Conservation (phyloP, 768 basidiomycete species). For the Termitomyces sp. region DNA sequence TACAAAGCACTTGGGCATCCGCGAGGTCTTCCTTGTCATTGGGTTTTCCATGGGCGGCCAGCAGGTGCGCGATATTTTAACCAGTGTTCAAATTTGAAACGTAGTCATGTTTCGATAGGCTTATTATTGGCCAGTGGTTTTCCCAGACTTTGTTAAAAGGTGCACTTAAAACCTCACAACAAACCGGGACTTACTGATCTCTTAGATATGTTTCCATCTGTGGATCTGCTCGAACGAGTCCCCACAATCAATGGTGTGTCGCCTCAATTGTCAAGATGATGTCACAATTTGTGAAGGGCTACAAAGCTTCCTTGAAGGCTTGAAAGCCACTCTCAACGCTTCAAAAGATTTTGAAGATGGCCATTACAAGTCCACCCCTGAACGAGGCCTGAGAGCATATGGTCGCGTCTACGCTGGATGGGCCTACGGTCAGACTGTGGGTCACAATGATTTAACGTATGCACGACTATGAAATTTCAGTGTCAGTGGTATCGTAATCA, state of each 20-base stretch:
- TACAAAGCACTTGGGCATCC: constrained; percentile 37
- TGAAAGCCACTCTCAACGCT: constrained; percentile 45
- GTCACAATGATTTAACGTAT: constrained; percentile 7
- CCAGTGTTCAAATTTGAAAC: not conserved
- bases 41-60: constrained; percentile 62
- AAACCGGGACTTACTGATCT: not conserved
- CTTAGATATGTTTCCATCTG: constrained; percentile 47
- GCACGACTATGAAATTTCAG: not conserved
- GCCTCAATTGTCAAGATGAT: not conserved
- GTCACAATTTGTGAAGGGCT: not conserved
- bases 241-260: constrained; percentile 46
- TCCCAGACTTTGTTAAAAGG: constrained; percentile 49
- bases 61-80: constrained; percentile 20
- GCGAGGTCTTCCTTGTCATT: constrained; percentile 39
- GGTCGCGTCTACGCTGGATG: constrained; percentile 51
- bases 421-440: constrained; percentile 51
- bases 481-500: constrained; percentile 51
- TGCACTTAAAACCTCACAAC: constrained; percentile 5
- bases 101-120: constrained; percentile 24
- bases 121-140: constrained; percentile 52
- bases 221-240: constrained; percentile 50
- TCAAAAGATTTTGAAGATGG: constrained; percentile 52
- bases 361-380: constrained; percentile 41
- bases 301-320: constrained; percentile 51
- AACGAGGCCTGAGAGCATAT: constrained; percentile 49